Conservation (phyloP, 176 grass and related monocot species). For the Juncus effusus region DNA sequence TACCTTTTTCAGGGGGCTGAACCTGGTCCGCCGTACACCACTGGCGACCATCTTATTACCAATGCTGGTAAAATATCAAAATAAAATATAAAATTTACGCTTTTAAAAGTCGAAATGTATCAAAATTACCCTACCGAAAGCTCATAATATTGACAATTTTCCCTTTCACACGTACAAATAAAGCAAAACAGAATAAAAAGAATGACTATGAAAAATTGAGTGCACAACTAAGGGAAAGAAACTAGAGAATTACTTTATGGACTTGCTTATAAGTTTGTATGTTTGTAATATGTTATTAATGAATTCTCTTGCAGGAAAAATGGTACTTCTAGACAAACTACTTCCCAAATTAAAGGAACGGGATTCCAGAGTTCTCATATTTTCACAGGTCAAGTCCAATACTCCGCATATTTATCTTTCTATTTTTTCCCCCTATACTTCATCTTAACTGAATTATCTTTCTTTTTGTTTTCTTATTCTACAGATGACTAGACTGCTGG, state of each 20-base stretch:
- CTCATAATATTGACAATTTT: too few relatives aligned
- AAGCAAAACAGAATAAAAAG: too few relatives aligned
- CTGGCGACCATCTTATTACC: constrained; percentile 73
- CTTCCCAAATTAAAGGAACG: constrained; percentile 74
- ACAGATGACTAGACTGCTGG: constrained; percentile 73
- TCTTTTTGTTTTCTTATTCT: constrained; percentile 16
- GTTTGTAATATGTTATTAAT: not conserved
- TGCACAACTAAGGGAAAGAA: not conserved
- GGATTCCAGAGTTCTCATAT: constrained; percentile 71
- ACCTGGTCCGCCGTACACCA: constrained; percentile 74
- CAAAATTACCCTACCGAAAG: too few relatives aligned
- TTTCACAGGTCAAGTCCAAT: constrained; percentile 53
- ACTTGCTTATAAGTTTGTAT: not conserved
- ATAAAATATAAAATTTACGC: too few relatives aligned
- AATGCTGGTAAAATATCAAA: constrained; percentile 43
- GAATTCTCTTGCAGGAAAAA: constrained; percentile 55
- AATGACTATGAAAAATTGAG: too few relatives aligned
- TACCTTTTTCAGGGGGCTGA: constrained; percentile 83
- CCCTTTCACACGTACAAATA: too few relatives aligned
- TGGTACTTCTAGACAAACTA: constrained; percentile 70
- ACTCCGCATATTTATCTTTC: not conserved
- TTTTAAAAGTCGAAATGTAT: too few relatives aligned
- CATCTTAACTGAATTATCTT: too few relatives aligned
- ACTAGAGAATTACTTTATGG: not conserved
- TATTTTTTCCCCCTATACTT: not conserved